Evolutionary conservation across 768 basidiomycete species (phyloP), one percentile per base, ranked within the genome.

Genomic region (Mycena epipterygia): DNA sequence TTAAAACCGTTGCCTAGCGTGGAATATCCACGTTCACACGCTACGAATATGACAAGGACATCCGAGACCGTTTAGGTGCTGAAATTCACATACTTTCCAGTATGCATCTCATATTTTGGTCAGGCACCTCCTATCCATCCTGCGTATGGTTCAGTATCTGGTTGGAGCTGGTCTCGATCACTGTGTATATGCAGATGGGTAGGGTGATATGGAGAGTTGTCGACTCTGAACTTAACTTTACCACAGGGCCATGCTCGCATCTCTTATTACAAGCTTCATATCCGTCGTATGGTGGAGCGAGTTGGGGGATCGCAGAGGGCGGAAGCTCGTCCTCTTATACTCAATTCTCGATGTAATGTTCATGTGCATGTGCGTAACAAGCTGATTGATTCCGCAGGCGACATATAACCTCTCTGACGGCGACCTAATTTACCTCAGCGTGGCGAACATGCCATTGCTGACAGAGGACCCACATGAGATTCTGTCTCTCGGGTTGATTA

Each of bases 211-310:
- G n/a, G n/a, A n/a, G n/a, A n/a, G n/a, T n/a, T n/a, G n/a, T 14
- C 21, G 29, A 23, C 19, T n/a, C 42, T 17, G 4, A 0, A 60
- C 39, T 65, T 23, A 9, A 8, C 1, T 2, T 51, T 19, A 33
- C n/a, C n/a, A n/a, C n/a, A 71, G 70, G 64, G 21, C 53, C 1
- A 39, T 57, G 29, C 67, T 51, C 32, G 66, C 65, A 14, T 61
- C 60, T 0, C 67, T 72, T 41, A n/a, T 72, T 17, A 66, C 67
- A 9, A 72, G 70, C 61, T 72, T 72, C 46, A 13, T 67, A 2
- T 63, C 70, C 6, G 41, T 67, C 32, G 70, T 65, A 42, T 67
- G 60, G 60, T 70, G 69, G 69, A 70, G 64, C 32, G 48, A 42
- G 2, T 23, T 65, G 23, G 69, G 69, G 1, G 69, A 65, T 23